Evolutionary conservation across 176 grass and related monocot genomes (phyloP), one percentile per base, ranked within the genome.

Genomic region (Rhynchospora breviuscula): DNA sequence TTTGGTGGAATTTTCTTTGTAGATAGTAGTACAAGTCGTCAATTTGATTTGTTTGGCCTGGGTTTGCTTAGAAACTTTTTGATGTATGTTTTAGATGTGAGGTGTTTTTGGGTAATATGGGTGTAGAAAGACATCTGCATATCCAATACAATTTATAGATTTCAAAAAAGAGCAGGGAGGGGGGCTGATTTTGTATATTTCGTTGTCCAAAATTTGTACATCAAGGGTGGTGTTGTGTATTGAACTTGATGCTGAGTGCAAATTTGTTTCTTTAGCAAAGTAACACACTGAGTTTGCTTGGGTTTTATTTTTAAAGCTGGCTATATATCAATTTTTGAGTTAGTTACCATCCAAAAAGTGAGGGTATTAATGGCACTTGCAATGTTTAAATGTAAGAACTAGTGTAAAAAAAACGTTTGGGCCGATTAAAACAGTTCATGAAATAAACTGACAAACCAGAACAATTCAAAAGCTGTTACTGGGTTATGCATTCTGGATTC

Each of bases 1-100:
- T 58, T 44, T 21, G 7, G 44, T 64, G 80, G 67, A 67, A 14
- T 54, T 26, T 63, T 52, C 61, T 66, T 82, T 82, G 62, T 67
- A 82, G 79, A 82, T 82, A 82, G 79, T 29, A 58, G 7, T 69
- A n/a, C 56, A 78, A 57, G 73, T 13, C 52, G 0, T 67, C 3
- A 17, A 31, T 47, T 82, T 68, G 40, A 40, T 67, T 15, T 43
- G 19, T 63, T 49, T 63, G 58, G 59, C 56, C 61, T 47, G 43
- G 70, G 63, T 23, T 63, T 81, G 59, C 22, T 67, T 81, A 81
- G 22, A 18, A 21, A 46, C 12, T 17, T 63, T 5, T 46, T 48
- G 19, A 81, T 13, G 44, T 46, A 62, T 60, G 60, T 8, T 46
- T 29, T 22, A 31, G 14, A 78, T 31, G 7, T 10, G 29, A 81